Base-by-base conservation (phyloP, 768 basidiomycete genomes). In the Russula abietina region DNA sequence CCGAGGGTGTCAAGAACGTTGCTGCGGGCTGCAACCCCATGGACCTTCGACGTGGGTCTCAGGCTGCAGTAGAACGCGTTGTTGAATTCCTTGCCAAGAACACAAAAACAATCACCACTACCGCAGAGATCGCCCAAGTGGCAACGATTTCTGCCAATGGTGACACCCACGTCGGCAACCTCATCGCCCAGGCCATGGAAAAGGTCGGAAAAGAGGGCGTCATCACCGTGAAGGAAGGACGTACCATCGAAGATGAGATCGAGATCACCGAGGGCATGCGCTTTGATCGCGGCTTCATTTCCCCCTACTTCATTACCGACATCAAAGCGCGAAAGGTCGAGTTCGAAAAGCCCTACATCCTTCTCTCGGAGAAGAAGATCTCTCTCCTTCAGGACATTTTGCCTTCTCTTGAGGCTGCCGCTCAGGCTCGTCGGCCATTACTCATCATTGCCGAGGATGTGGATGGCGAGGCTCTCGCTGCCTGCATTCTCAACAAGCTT, bases 181-280 rank as follows among this genome's bases (percentile, higher is more conserved):
- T 99, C 71, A 98, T 98, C 74, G 95, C 96, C 6, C 92, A 93
- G 72, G 96, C 96, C 1, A 99, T 98, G 96, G 96, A 98, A 78
- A 97, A 97, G 76, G 96, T 98, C 64, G 96, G 96, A 73, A 97
- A 96, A 80, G 96, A 99, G 78, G 96, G 96, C 74, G 96, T 98
- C 72, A 98, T 99, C 80, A 98, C 96, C 55, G 95, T 99, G 75
- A 99, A 98, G 81, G 96, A 99, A 76, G 96, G 96, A 49, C 87
- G 89, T 69, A 98, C 96, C 6, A 97, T 95, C 67, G 94, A 98
- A 70, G 96, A 99, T 72, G 94, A 97, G 77, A 98, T 98, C 73
- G 96, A 99, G 75, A 94, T 99, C 71, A 98, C 96, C 30, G 96
- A 99, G 78, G 96, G 96, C 75, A 99, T 99, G 96, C 87, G 94